These are phyloP conservation scores for Aquilaria malaccensis DNA, from an alignment of 345 rosid species.

Conservation along the genomic window DNA sequence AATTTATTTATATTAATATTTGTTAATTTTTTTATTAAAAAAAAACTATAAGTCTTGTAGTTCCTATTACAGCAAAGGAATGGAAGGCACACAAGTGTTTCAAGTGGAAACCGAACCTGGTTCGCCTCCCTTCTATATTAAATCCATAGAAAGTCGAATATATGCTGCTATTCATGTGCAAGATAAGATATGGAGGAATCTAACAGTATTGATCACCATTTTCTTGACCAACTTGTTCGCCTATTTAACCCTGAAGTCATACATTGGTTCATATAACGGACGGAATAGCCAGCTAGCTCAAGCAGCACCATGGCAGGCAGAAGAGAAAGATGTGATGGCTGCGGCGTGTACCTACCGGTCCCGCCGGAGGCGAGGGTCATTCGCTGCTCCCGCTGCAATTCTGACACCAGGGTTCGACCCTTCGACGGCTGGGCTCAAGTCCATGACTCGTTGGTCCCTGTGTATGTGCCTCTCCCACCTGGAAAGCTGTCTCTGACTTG, in stretches of 20 bases:
- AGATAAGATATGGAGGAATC: not conserved
- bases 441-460: not conserved
- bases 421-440: slow-evolving; percentile 11
- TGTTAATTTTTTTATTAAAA: no score
- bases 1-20: no score
- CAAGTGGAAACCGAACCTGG: slow-evolving; percentile 14
- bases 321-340: slow-evolving; percentile 41
- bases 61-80: no score
- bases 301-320: slow-evolving; percentile 28
- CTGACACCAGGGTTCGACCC: slow-evolving; percentile 27
- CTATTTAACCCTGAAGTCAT: not conserved
- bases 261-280: not conserved
- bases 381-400: slow-evolving; percentile 36
- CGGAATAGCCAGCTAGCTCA: not conserved
- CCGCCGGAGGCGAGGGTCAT: slow-evolving; percentile 30
- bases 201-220: not conserved
- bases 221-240: not conserved
- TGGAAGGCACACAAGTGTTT: no score
- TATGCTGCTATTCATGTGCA: not conserved
- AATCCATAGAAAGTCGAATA: slow-evolving; percentile 2
- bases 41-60: no score
- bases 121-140: slow-evolving; percentile 8
- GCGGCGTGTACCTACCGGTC: slow-evolving; percentile 37
- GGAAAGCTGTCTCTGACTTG: no score
- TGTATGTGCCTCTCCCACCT: no score